Evolutionary conservation across 371 early-diverging fungal species (phyloP).

Genomic region (Mucor mucedo): DNA sequence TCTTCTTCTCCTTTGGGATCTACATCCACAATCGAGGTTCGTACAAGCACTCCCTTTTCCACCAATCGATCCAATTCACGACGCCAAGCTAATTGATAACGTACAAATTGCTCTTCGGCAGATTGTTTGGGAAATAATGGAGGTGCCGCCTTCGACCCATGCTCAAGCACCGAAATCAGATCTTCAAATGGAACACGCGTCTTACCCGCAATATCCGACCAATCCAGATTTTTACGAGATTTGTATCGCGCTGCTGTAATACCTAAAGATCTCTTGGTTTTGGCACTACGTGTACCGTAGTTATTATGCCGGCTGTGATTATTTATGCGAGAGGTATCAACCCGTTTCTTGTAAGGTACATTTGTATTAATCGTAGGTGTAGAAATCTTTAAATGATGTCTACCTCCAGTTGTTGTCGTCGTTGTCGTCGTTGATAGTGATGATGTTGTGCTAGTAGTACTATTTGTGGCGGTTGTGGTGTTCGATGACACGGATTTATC

Average conservation of each 20-base stretch:
- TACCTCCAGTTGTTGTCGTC: not conserved
- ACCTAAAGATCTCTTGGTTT: slow-evolving; percentile 47
- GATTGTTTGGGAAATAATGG: slow-evolving; percentile 77
- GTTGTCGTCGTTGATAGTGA: not conserved
- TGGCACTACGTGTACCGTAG: slow-evolving; percentile 23
- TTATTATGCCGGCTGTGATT: slow-evolving; percentile 17
- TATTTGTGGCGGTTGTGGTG: not conserved
- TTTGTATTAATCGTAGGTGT: not conserved
- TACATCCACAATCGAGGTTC: slow-evolving; percentile 67
- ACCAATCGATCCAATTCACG: slow-evolving; percentile 79
- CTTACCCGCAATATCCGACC: slow-evolving; percentile 53
- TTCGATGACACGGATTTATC: not conserved
- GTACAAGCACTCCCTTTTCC: slow-evolving; percentile 72
- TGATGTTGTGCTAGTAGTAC: not conserved
- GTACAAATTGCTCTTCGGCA: slow-evolving; percentile 86
- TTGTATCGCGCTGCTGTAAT: slow-evolving; percentile 52
- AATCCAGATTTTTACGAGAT: slow-evolving; percentile 47
- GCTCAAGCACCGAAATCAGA: slow-evolving; percentile 67
- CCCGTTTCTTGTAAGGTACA: slow-evolving; percentile 1
- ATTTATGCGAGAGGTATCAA: not conserved
- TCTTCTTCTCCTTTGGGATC: slow-evolving; percentile 72
- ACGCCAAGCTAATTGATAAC: slow-evolving; percentile 74
- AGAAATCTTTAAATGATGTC: not conserved
- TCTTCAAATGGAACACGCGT: slow-evolving; percentile 63
- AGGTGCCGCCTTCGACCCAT: slow-evolving; percentile 63